Evolutionary conservation across 177 flowering plant genomes (phyloP).

Genomic region (Tripterygium wilfordii): DNA sequence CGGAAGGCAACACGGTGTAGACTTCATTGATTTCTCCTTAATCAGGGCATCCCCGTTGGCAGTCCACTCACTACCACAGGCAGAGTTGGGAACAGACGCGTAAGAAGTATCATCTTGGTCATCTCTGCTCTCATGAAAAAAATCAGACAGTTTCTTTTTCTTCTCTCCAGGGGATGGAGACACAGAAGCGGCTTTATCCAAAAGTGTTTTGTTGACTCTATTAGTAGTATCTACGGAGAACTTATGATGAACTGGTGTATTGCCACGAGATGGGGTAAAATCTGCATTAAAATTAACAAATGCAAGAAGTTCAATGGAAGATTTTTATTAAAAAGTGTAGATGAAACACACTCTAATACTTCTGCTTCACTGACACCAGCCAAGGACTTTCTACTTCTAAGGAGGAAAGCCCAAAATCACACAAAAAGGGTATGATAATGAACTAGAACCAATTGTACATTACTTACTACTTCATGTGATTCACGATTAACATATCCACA

Average conservation of each 20-base stretch:
- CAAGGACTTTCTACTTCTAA: no score
- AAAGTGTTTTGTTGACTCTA: conserved; percentile 12
- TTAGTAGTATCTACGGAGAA: conserved; percentile 28
- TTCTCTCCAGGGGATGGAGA: conserved; percentile 38
- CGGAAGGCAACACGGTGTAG: conserved; percentile 65
- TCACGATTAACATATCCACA: no score
- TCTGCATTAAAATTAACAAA: conserved; percentile 38
- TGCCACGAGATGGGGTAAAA: conserved; percentile 72
- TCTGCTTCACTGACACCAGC: no score
- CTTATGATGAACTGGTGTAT: conserved; percentile 39
- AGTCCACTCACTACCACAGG: conserved; percentile 38
- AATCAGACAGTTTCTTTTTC: conserved; percentile 65
- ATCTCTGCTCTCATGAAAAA: conserved; percentile 50
- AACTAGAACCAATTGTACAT: no score
- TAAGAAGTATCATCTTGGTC: conserved; percentile 32
- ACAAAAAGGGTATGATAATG: no score
- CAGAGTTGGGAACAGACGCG: conserved; percentile 29
- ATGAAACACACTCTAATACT: neutral
- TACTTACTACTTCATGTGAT: no score
- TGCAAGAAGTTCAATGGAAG: neutral
- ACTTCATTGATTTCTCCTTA: conserved; percentile 27
- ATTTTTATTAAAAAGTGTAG: neutral
- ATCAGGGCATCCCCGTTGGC: conserved; percentile 25
- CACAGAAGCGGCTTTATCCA: conserved; percentile 13
- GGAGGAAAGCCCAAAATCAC: no score